These are phyloP conservation scores for Ramalina intermedia DNA, from an alignment of 495 filamentous ascomycete genomes.

Conservation along the genomic window DNA sequence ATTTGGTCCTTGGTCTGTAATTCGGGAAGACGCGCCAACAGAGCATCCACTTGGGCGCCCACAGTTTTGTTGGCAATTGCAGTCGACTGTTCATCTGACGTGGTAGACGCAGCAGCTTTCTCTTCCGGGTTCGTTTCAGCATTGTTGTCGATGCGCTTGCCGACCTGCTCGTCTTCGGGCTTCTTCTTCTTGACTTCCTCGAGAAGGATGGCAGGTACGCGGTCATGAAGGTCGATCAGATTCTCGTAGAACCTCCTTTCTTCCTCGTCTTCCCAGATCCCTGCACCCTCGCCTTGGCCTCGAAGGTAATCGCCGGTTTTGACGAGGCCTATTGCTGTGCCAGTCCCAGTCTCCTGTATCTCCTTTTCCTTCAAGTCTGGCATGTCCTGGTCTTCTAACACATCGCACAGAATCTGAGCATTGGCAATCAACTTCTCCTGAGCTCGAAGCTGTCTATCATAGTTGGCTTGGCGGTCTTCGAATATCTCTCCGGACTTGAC, in stretches of 20 bases:
- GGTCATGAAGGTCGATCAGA: constrained; percentile 84
- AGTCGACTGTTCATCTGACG: constrained; percentile 72
- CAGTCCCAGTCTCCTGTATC: constrained; percentile 41
- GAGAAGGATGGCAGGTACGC: constrained; percentile 81
- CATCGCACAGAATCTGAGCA: constrained; percentile 81
- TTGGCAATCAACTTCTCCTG: constrained; percentile 85
- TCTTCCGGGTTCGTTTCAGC: constrained; percentile 19
- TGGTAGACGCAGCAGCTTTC: constrained; percentile 15
- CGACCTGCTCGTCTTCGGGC: constrained; percentile 53
- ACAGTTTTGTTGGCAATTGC: constrained; percentile 95
- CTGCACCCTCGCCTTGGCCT: constrained; percentile 79
- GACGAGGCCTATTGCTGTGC: constrained; percentile 78
- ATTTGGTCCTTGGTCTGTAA: constrained; percentile 81
- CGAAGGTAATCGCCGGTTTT: constrained; percentile 88
- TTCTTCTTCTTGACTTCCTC: constrained; percentile 97
- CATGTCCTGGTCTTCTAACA: constrained; percentile 75
- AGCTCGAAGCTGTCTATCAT: constrained; percentile 80
- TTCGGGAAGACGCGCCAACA: constrained; percentile 77
- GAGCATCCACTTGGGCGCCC: constrained; percentile 86
- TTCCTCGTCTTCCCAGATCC: constrained; percentile 98
- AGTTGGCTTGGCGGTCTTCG: constrained; percentile 90
- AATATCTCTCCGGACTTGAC: constrained; percentile 98
- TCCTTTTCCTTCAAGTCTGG: constrained; percentile 79
- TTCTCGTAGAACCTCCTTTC: constrained; percentile 97
- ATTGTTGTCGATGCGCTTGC: constrained; percentile 36